Base-by-base conservation (phyloP, 2,329 filamentous ascomycete species). In the Aspergillus pseudoviridinutans region DNA sequence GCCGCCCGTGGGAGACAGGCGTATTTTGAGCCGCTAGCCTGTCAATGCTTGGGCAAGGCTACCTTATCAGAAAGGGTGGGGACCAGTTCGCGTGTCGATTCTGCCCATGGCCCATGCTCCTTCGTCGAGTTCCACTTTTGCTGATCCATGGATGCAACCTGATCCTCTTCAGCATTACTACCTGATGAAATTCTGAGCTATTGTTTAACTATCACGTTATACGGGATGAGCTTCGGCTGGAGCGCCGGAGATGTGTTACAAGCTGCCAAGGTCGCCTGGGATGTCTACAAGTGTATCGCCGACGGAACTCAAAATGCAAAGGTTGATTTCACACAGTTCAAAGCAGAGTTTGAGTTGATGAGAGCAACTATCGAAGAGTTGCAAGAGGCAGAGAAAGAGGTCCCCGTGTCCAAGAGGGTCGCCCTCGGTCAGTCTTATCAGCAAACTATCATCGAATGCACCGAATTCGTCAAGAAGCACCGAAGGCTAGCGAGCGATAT, bases 271-370 rank as follows among this genome's bases (percentile, higher is more conserved):
- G 17, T 51, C 28, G 55, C 42, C 20, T 61, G 60, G 60, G 24
- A 27, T 4, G 50, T 61, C 41, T 61, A 61, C 42, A 51, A 60
- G 17, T 58, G 53, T 50, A 32, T 60, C 20, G 55, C 47, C 1
- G 25, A 27, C 14, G 50, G 60, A 1, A 9, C 28, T 6, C 49
- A 41, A 51, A 57, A 51, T 8, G 58, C 60, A 1, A 58, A 44
- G 27, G 38, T 8, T 14, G 60, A 61, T 12, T 61, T 60, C 17
- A 49, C 29, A 3, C 29, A 25, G 1, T 61, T 61, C 42, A 56
- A 60, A 41, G 51, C 4, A 17, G 47, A 56, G 2, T 47, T 61
- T 10, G 47, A 61, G 25, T 56, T 12, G 27, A 51, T n/a, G 41
- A 42, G 17, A 29, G 54, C 17, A 46, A 50, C 4, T 14, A 38